These are phyloP conservation scores for Citropsis articulata DNA, from an alignment of 345 rosid genomes.

Conservation along the genomic window DNA sequence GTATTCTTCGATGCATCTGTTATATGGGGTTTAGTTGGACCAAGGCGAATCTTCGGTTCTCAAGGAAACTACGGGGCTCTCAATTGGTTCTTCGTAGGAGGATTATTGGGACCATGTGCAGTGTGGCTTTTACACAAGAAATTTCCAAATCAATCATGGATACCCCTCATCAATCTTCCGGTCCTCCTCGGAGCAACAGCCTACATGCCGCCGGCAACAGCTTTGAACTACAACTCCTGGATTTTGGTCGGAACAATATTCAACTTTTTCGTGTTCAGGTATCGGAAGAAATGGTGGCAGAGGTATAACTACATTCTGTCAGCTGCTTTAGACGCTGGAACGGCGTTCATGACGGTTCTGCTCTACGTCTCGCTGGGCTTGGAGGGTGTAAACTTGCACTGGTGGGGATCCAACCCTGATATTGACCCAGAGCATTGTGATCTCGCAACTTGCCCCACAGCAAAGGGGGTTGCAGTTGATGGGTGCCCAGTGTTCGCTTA, in stretches of 20 bases:
- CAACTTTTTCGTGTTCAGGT: slow-evolving; percentile 37
- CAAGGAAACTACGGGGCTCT: slow-evolving; percentile 28
- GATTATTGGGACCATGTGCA: slow-evolving; percentile 23
- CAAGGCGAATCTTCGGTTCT: slow-evolving; percentile 30
- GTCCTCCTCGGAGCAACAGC: slow-evolving; percentile 36
- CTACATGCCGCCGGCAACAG: slow-evolving; percentile 32
- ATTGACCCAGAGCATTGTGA: slow-evolving; percentile 37
- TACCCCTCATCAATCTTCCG: slow-evolving; percentile 34
- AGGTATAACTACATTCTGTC: slow-evolving; percentile 45
- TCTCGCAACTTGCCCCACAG: slow-evolving; percentile 38
- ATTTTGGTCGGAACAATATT: slow-evolving; percentile 33
- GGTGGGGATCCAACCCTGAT: slow-evolving; percentile 40
- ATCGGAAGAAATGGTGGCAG: slow-evolving; percentile 40
- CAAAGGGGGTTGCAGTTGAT: slow-evolving; percentile 25
- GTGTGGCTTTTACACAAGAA: slow-evolving; percentile 31
- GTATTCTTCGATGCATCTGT: slow-evolving; percentile 41
- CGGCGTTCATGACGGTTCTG: slow-evolving; percentile 42
- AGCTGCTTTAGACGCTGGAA: slow-evolving; percentile 48
- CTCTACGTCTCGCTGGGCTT: slow-evolving; percentile 28
- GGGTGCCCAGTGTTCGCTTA: slow-evolving; percentile 31
- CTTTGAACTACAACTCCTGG: slow-evolving; percentile 34
- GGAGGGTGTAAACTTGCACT: slow-evolving; percentile 25
- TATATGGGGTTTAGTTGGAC: slow-evolving; percentile 40
- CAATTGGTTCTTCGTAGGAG: slow-evolving; percentile 41
- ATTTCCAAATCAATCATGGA: slow-evolving; percentile 33